Conservation (phyloP, 192 early-diverging fungal species). For the Gaertneriomyces sp. region DNA sequence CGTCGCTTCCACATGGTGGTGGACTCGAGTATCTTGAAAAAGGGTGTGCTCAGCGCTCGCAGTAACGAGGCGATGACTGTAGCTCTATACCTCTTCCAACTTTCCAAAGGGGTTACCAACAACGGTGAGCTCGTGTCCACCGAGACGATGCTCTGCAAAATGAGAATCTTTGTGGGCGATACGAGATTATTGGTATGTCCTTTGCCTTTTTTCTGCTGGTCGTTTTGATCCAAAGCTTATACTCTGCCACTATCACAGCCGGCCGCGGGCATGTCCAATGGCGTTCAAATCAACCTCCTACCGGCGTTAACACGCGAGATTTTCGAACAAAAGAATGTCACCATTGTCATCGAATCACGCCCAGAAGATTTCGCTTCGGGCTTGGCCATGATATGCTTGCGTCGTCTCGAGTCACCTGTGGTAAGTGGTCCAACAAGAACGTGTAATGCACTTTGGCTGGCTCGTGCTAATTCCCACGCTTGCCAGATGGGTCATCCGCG, state of each 20-base stretch:
- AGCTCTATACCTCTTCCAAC: slow-evolving; percentile 20
- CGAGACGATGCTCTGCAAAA: slow-evolving; percentile 19
- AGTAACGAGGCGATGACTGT: slow-evolving; percentile 18
- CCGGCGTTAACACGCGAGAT: slow-evolving; percentile 21
- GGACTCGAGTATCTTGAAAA: slow-evolving; percentile 10
- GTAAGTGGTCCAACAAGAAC: neutral
- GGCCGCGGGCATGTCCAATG: slow-evolving; percentile 18
- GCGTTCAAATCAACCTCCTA: slow-evolving; percentile 27
- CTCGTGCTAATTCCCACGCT: too few relatives aligned
- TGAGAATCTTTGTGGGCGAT: slow-evolving; percentile 22
- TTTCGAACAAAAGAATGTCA: slow-evolving; percentile 11
- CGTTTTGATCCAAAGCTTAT: neutral
- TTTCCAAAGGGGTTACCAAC: neutral
- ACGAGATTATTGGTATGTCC: slow-evolving; percentile 19
- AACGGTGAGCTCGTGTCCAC: slow-evolving; percentile 19
- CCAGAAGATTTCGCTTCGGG: slow-evolving; percentile 18
- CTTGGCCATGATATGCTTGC: slow-evolving; percentile 26
- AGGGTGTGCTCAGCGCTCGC: slow-evolving; percentile 19
- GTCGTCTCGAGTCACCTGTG: slow-evolving; percentile 10
- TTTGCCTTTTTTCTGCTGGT: too few relatives aligned
- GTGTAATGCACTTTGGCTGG: neutral
- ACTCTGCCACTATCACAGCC: slow-evolving; percentile 5
- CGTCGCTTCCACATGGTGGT: slow-evolving; percentile 12
- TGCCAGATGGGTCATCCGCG: too few relatives aligned
- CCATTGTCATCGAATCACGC: slow-evolving; percentile 10